Conservation (phyloP, 2,329 filamentous ascomycete genomes). For the Pochonia chlamydosporia region DNA sequence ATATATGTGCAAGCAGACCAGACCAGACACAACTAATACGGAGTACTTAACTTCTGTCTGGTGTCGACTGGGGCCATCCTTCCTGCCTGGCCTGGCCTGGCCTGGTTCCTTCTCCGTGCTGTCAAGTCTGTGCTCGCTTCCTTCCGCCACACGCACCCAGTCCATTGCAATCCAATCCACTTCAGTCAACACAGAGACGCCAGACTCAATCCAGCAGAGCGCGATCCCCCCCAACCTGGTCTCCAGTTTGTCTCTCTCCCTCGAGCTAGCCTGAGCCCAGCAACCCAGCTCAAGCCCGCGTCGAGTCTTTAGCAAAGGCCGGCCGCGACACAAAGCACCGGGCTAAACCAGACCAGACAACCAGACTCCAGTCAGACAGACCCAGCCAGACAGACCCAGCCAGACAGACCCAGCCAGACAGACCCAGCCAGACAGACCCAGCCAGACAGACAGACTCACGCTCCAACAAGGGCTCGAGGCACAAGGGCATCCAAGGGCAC, state of each 20-base stretch:
- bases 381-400: background rate
- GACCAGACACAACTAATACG: no score
- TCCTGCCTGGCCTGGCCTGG: no score
- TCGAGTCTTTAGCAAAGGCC: no score
- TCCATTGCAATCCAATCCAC: conserved; percentile 5
- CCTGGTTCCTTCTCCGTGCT: no score
- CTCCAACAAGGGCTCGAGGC: background rate
- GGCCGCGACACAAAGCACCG: no score
- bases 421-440: conserved; percentile 6
- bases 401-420: conserved; percentile 1
- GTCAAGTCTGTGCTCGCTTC: conserved; percentile 40
- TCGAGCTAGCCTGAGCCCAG: no score
- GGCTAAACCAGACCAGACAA: no score
- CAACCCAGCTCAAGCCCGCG: no score
- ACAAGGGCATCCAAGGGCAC: background rate
- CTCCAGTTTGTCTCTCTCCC: conserved; percentile 27
- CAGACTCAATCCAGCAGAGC: conserved; percentile 33
- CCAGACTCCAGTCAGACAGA: no score
- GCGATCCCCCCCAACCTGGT: conserved; percentile 43
- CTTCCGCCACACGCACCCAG: conserved; percentile 25
- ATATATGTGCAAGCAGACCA: no score
- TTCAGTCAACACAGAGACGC: conserved; percentile 19
- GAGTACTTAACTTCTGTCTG: no score
- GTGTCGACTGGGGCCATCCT: no score
- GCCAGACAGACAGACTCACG: conserved; percentile 9